These are phyloP conservation scores for Gossypium anomalum DNA, from an alignment of 345 rosid species.

Conservation along the genomic window DNA sequence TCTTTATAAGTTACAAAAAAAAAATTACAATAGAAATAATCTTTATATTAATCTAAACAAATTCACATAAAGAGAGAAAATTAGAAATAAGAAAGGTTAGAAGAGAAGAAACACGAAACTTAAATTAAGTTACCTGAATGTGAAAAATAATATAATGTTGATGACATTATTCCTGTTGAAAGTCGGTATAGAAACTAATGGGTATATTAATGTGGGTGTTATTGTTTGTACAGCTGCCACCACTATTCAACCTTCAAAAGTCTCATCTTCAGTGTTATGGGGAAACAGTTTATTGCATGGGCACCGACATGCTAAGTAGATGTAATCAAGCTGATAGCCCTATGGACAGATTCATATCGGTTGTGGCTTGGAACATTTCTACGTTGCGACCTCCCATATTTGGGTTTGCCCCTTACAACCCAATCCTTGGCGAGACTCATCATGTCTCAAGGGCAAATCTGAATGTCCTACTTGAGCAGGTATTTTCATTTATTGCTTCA, in stretches of 20 bases:
- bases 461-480: conserved; percentile 78
- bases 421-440: conserved; percentile 88
- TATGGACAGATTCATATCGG: conserved; percentile 45
- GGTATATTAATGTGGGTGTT: not conserved
- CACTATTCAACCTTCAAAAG: conserved; percentile 72
- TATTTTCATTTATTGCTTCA: not conserved
- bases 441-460: conserved; percentile 63
- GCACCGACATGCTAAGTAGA: conserved; percentile 40
- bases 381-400: conserved; percentile 48
- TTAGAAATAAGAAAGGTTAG: too few species aligned
- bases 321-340: conserved; percentile 45
- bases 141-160: too few species aligned
- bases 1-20: too few species aligned
- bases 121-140: too few species aligned
- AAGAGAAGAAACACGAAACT: too few species aligned
- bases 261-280: conserved; percentile 78
- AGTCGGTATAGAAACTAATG: not conserved
- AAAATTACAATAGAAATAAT: too few species aligned
- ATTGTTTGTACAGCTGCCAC: conserved; percentile 49
- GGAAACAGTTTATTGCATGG: conserved; percentile 49
- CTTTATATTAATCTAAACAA: too few species aligned
- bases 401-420: conserved; percentile 79
- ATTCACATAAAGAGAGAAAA: too few species aligned
- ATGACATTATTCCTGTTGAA: too few species aligned
- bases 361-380: conserved; percentile 72